Percentiles rank a stretch among this genome's conserved stretches.
Evolutionary conservation across 305 asterid species (phyloP).

Genomic region (Fraxinus albicans): DNA sequence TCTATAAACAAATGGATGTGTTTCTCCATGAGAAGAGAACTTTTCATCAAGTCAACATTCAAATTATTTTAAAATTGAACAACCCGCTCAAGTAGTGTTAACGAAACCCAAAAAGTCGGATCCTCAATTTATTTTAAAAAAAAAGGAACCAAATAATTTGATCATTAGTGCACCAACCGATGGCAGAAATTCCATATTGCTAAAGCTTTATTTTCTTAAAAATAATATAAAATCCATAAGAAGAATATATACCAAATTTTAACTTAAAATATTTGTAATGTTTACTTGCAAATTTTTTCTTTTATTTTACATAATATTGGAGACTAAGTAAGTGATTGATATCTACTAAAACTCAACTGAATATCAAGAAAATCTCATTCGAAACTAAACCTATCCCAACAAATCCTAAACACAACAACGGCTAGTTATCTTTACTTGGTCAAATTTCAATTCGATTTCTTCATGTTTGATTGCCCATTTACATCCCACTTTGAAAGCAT

Average conservation of each 20-base stretch:
- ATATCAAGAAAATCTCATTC: slow-evolving; percentile 4
- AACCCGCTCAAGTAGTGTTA: neutral
- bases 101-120: no score
- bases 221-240: neutral
- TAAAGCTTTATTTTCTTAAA: neutral
- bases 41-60: neutral
- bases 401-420: slow-evolving; percentile 28
- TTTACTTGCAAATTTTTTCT: neutral
- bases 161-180: neutral
- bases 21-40: neutral
- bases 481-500: neutral
- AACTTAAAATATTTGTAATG: neutral
- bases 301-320: neutral
- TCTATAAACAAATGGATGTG: neutral
- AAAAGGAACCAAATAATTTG: no score
- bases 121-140: no score
- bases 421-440: slow-evolving; percentile 23
- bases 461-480: neutral
- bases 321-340: neutral
- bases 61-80: neutral
- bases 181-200: neutral
- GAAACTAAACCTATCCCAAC: slow-evolving; percentile 36
- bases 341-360: neutral
- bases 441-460: slow-evolving; percentile 17
- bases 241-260: neutral